These are phyloP conservation scores for Strombidium stylifer DNA, from an alignment of 73 alveolate species.

Conservation along the genomic window DNA sequence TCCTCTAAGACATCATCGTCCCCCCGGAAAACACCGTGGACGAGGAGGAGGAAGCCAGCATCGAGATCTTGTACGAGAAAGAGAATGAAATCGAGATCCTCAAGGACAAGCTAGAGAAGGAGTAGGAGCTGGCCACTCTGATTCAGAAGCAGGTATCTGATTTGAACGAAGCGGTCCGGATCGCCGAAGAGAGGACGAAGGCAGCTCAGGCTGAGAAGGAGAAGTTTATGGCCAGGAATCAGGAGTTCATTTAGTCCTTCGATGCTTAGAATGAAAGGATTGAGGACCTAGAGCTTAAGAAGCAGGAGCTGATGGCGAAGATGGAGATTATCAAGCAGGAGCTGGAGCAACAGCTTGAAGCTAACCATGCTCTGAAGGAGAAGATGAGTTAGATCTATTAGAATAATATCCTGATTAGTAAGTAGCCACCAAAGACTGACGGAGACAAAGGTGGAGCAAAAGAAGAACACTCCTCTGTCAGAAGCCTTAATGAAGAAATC, in stretches of 20 bases:
- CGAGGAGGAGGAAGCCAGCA: not conserved
- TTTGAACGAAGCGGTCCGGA: constrained; percentile 21
- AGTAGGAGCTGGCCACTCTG: constrained; percentile 12
- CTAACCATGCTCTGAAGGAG: constrained; percentile 11
- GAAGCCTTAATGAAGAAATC: constrained; percentile 4
- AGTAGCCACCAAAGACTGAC: not conserved
- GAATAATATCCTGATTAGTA: constrained; percentile 25
- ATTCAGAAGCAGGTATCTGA: constrained; percentile 8
- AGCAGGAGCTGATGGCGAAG: constrained; percentile 21
- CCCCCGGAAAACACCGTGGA: not conserved
- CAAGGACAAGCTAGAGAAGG: constrained; percentile 8
- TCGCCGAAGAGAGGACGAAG: not conserved
- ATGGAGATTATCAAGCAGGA: constrained; percentile 31
- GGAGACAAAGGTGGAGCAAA: not conserved
- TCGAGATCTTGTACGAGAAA: not conserved
- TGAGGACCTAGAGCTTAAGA: constrained; percentile 37
- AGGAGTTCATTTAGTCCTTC: constrained; percentile 7
- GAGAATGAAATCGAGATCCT: constrained; percentile 7
- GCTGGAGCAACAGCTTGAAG: constrained; percentile 11
- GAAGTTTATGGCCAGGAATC: not conserved
- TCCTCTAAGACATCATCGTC: not conserved
- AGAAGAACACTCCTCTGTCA: constrained; percentile 1
- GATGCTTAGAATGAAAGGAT: constrained; percentile 17
- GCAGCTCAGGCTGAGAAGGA: constrained; percentile 2
- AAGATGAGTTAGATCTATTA: constrained; percentile 24